phyloP scores from a whole-genome alignment of 305 asterid species.

The Solanum hybrid region DNA sequence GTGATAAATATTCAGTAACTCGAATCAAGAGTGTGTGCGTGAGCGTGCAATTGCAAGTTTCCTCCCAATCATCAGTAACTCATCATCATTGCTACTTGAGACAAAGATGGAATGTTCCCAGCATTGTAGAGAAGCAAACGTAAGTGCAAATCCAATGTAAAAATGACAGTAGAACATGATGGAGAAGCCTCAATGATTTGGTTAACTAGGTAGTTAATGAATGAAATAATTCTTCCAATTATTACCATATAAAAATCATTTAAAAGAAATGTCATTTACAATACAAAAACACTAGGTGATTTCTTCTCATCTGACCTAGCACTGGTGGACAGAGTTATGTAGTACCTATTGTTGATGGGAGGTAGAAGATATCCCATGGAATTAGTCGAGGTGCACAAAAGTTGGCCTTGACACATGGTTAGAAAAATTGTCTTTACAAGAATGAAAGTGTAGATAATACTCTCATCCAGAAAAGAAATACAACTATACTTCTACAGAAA shows the following conservation, averaged over 20 bases:
- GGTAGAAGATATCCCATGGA: background rate
- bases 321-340: background rate
- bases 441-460: background rate
- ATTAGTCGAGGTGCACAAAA: background rate
- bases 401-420: background rate
- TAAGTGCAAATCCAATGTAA: background rate
- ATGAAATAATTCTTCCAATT: background rate
- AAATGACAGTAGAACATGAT: background rate
- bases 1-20: background rate
- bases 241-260: background rate
- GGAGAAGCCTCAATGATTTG: background rate
- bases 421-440: background rate
- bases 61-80: background rate
- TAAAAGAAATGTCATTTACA: background rate
- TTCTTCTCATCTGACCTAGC: background rate
- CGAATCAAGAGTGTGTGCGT: background rate
- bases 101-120: background rate
- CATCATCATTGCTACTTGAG: background rate
- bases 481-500: conserved; percentile 1
- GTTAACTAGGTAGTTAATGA: background rate
- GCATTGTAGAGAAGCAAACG: background rate
- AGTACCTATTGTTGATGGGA: background rate
- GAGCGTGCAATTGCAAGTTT: background rate
- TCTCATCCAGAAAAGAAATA: conserved; percentile 10
- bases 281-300: background rate